Conservation (phyloP, 306 rosid genomes). For the Vigna unguiculata region DNA sequence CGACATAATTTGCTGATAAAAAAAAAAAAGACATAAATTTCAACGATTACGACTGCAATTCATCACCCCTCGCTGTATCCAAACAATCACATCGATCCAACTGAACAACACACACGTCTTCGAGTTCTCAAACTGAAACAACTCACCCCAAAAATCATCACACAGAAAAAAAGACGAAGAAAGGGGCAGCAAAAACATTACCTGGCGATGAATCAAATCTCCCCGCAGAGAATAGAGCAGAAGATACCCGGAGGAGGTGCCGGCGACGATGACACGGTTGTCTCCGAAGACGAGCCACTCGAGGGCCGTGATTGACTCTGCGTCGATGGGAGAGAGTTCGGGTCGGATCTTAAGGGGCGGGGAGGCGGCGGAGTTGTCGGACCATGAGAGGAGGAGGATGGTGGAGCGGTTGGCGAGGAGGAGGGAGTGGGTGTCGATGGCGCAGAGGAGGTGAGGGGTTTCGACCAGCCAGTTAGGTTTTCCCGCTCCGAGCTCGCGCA, state of each 20-base stretch:
- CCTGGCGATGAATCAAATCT: conserved; percentile 84
- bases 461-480: conserved; percentile 86
- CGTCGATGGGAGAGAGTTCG: conserved; percentile 70
- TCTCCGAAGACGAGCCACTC: conserved; percentile 89
- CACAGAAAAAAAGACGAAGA: background rate
- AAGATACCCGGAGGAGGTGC: conserved; percentile 79
- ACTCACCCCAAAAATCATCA: background rate
- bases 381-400: conserved; percentile 77
- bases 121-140: background rate
- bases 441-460: conserved; percentile 73
- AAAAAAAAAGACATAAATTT: background rate
- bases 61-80: background rate
- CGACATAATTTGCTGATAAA: background rate
- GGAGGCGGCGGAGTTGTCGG: conserved; percentile 42
- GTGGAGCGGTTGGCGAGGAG: conserved; percentile 76
- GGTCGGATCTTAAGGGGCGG: conserved; percentile 71
- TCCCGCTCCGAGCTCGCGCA: conserved; percentile 83
- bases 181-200: conserved; percentile 6
- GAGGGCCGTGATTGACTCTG: conserved; percentile 77
- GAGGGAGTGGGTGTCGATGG: conserved; percentile 81
- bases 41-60: background rate
- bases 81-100: background rate
- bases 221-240: conserved; percentile 77
- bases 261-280: conserved; percentile 76
- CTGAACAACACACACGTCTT: background rate